A percentile compares a stretch with the other conserved stretches of the same genome.
These are phyloP conservation scores for Gossypium turneri DNA, from an alignment of 345 rosid species.

Conservation along the genomic window DNA sequence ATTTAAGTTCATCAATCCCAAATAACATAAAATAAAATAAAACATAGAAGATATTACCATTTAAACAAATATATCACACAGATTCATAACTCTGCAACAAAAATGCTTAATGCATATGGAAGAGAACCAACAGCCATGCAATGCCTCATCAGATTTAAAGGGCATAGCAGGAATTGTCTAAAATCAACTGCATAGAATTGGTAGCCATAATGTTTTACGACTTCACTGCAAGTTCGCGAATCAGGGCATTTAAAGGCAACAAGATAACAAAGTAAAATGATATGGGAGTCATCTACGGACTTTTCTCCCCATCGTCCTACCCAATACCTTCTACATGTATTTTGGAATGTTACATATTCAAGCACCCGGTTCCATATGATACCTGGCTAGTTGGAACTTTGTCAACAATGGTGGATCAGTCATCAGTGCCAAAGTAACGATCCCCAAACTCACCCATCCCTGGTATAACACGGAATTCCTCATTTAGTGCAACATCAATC, in stretches of 20 bases:
- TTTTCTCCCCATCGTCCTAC: background rate
- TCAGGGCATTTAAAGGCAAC: background rate
- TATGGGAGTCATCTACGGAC: background rate
- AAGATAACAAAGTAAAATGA: background rate
- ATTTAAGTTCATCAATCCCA: too few relatives aligned
- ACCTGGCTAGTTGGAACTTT: constrained; percentile 2
- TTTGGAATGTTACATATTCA: background rate
- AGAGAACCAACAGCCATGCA: background rate
- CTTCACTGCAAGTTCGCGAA: background rate
- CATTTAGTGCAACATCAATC: constrained; percentile 76
- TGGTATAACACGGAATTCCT: constrained; percentile 89
- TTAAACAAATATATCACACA: too few relatives aligned
- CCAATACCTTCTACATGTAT: constrained; percentile 9
- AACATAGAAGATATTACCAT: too few relatives aligned
- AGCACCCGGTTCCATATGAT: background rate
- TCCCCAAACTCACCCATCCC: constrained; percentile 99
- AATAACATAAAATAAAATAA: too few relatives aligned
- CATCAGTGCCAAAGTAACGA: constrained; percentile 96
- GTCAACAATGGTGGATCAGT: constrained; percentile 29
- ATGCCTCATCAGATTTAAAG: background rate
- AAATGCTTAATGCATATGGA: too few relatives aligned
- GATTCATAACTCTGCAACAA: too few relatives aligned
- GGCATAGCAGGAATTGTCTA: background rate
- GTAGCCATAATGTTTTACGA: background rate
- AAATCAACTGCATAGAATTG: background rate